These are phyloP conservation scores for Cudoniella acicularis DNA, from an alignment of 495 filamentous ascomycete genomes.

Conservation along the genomic window DNA sequence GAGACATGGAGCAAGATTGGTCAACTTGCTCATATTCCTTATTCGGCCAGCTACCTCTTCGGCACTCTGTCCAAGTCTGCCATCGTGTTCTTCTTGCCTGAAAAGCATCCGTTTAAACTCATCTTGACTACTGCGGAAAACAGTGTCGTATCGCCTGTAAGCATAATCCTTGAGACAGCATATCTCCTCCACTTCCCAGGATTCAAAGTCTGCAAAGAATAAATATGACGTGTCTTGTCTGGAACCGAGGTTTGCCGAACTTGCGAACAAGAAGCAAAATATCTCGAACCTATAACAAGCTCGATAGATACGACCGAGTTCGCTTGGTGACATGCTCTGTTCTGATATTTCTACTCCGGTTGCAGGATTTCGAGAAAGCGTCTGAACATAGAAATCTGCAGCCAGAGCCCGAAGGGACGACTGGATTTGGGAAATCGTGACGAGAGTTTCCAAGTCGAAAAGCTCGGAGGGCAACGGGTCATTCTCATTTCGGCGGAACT, in stretches of 20 bases:
- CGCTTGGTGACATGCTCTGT: not conserved
- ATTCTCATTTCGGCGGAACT: not conserved
- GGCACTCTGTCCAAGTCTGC: not conserved
- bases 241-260: too few relatives aligned
- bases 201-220: not conserved
- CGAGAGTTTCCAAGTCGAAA: not conserved
- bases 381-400: not conserved
- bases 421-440: slow-evolving; percentile 1
- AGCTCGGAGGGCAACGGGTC: not conserved
- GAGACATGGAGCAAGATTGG: not conserved
- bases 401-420: not conserved
- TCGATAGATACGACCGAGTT: slow-evolving; percentile 7
- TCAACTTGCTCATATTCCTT: not conserved
- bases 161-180: slow-evolving; percentile 3
- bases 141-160: not conserved
- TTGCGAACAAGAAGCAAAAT: slow-evolving; percentile 2
- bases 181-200: slow-evolving; percentile 4
- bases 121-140: too few relatives aligned
- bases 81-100: not conserved
- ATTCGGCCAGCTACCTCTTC: not conserved
- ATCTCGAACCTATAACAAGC: slow-evolving; percentile 5
- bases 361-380: slow-evolving; percentile 6
- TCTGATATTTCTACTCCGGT: not conserved
- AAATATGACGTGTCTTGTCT: too few relatives aligned
- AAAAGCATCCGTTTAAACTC: slow-evolving; percentile 4